Conservation (phyloP, 1,284 basidiomycete genomes). For the Blastosporella zonata region DNA sequence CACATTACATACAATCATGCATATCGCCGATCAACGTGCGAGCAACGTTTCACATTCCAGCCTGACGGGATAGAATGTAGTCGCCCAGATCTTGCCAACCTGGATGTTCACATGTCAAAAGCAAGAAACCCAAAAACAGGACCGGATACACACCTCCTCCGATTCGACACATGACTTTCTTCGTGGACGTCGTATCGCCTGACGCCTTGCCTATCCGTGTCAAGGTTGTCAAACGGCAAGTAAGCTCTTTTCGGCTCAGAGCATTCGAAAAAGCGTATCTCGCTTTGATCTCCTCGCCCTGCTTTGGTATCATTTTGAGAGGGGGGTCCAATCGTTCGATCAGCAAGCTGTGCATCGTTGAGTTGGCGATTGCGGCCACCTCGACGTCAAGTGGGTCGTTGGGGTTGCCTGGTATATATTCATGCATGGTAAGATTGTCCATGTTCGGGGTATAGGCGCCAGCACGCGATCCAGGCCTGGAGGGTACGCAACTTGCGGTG, state of each 20-base stretch:
- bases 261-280: constrained; percentile 79
- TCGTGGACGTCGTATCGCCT: constrained; percentile 45
- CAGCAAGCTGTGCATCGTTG: constrained; percentile 68
- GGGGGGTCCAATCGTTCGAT: constrained; percentile 81
- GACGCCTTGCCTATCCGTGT: constrained; percentile 54
- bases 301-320: constrained; percentile 58
- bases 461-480: constrained; percentile 63
- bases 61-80: constrained; percentile 74
- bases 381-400: constrained; percentile 82
- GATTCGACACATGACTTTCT: constrained; percentile 85
- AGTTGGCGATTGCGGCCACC: constrained; percentile 74
- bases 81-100: constrained; percentile 86
- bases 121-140: constrained; percentile 1
- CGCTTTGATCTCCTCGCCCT: constrained; percentile 77
- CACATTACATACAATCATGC: background rate
- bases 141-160: constrained; percentile 63
- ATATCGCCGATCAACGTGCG: background rate
- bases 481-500: constrained; percentile 50
- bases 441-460: constrained; percentile 57
- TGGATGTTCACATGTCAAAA: constrained; percentile 27
- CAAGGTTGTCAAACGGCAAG: constrained; percentile 78
- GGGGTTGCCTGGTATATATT: constrained; percentile 67
- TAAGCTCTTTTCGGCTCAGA: constrained; percentile 69
- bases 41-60: constrained; percentile 39
- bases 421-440: constrained; percentile 49